Evolutionary conservation across 1,284 basidiomycete genomes (phyloP), one percentile per base, ranked within the genome.

Genomic region (Golubevia sp.): DNA sequence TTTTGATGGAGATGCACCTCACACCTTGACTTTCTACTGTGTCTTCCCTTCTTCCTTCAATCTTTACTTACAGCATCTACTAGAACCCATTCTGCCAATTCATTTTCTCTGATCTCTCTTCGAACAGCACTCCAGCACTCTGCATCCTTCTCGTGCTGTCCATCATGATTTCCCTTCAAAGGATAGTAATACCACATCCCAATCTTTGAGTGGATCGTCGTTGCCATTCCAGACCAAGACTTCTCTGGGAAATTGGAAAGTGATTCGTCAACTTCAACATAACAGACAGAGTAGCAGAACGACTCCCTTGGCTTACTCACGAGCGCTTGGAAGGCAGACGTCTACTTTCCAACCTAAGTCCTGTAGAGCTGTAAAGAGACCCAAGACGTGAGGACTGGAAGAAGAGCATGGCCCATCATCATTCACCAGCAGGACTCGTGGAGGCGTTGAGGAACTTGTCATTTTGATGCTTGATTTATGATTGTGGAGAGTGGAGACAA

Each of bases 181-280:
- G 80, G 80, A 57, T 83, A 83, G 65, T 83, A 83, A 67, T 81
- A 83, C 80, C 80, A 83, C 49, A 76, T 72, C 3, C 71, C 68
- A 2, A 81, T 64, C 26, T 70, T 59, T 5, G 63, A 61, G 24
- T 61, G 58, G 20, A 75, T 61, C 24, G 76, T 66, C 63, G 73
- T 73, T 24, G 78, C 76, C 68, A 77, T 79, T 11, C 73, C 73
- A 24, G 79, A 79, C 73, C 80, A 70, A 1, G 58, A 61, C 38
- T 68, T 68, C 34, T 70, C 49, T 49, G 59, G 56, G 4, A 3
- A 25, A 49, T 48, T 25, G 6, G 21, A 49, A 15, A 25, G 55
- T 23, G 18, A 11, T 11, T 8, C 52, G 20, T 21, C 8, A 54
- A 20, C 11, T 18, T 20, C 18, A 4, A 25, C 20, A 50, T 24